Evolutionary conservation across 768 basidiomycete genomes (phyloP).

Genomic region (Mycena olivaceomarginata): DNA sequence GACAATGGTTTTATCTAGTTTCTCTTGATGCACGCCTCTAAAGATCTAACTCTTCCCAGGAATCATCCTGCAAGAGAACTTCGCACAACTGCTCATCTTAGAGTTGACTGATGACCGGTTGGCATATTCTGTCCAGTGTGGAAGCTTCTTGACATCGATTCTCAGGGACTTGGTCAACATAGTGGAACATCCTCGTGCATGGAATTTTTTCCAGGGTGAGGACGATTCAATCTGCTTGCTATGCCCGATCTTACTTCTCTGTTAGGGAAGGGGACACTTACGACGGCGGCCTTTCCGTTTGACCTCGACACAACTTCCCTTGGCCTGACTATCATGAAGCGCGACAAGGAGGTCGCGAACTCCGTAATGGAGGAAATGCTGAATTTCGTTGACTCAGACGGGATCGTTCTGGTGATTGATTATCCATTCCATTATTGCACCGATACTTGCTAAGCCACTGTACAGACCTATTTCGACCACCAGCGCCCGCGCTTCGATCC

Average conservation of each 20-base stretch:
- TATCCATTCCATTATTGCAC: constrained; percentile 39
- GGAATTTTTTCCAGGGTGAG: constrained; percentile 75
- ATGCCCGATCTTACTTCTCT: constrained; percentile 14
- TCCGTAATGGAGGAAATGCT: constrained; percentile 77
- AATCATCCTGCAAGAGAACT: constrained; percentile 67
- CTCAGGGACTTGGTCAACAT: constrained; percentile 66
- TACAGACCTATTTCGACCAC: constrained; percentile 72
- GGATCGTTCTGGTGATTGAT: constrained; percentile 65
- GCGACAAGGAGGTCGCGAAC: constrained; percentile 55
- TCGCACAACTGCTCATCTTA: constrained; percentile 75
- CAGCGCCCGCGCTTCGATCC: constrained; percentile 72
- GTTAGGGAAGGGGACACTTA: constrained; percentile 62
- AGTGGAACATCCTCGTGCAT: constrained; percentile 63
- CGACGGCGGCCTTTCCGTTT: constrained; percentile 69
- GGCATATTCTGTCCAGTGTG: constrained; percentile 4
- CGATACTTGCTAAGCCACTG: neutral
- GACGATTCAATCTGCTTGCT: constrained; percentile 20
- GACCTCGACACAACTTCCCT: constrained; percentile 79
- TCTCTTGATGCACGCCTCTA: neutral
- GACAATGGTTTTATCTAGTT: constrained; percentile 53
- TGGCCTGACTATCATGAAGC: constrained; percentile 64
- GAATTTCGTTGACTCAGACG: constrained; percentile 67
- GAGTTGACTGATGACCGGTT: constrained; percentile 68
- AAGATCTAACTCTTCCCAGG: neutral
- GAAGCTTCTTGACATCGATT: neutral